Evolutionary conservation across 345 rosid species (phyloP), one percentile per base, ranked within the genome.

Genomic region (Euphorbia lathyris): DNA sequence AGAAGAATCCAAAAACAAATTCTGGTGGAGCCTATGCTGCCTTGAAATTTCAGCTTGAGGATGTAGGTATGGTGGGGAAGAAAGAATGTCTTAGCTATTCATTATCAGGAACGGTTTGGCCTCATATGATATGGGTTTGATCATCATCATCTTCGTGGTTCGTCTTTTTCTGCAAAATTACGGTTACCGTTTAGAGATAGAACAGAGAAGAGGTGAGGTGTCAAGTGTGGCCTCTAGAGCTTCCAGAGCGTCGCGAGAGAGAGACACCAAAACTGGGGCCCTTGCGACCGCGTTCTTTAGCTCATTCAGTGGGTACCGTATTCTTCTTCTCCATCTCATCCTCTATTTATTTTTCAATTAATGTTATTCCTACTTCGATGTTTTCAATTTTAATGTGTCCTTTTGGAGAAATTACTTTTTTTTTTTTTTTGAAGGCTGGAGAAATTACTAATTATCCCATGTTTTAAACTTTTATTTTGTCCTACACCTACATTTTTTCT

Each of bases 1-100:
- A 68, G 72, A 65, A 78, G 27, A 74, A 74, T 76, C 75, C 88
- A 82, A 81, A 69, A 29, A 0, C 7, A 2, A 11, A 32, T 1
- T 2, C 4, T 60, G 7, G 59, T 34, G 72, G 72, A 19, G 20
- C 52, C 30, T 45, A 17, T 3, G n/a, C 51, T 43, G 48, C 48
- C 48, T 43, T 8, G 1, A 8, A 43, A 11, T 43, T 38, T 38
- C 4, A 38, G 42, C 4, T 43, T 43, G 13, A 43, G 11, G 11
- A 8, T 9, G 48, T 3, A 8, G 48, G 48, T 3, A 43, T 1
- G 48, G 13, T 2, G 11, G 51, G 12, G 5, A 16, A 16, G 51
- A 45, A 45, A 16, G 51, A 45, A 45, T 45, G 51, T 45, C 19
- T 58, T 74, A 22, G 43, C 70, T 68, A 70, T 42, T 58, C 74